phyloP scores from a whole-genome alignment of 192 early-diverging fungal species.

The Linnemannia hyalina region DNA sequence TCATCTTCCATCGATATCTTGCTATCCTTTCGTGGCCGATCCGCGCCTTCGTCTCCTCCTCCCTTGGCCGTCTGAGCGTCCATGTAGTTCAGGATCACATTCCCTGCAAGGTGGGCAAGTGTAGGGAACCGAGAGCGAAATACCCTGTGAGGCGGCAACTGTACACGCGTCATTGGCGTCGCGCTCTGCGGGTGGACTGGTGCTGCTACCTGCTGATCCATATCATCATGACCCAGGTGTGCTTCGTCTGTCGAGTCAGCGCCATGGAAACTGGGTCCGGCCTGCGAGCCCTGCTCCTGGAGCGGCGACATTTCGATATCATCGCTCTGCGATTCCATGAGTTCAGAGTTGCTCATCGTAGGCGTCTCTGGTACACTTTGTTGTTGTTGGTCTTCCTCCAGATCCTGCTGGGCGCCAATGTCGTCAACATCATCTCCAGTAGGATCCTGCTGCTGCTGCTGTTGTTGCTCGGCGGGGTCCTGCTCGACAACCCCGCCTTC shows the following conservation, averaged over 20 bases:
- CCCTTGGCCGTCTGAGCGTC: neutral
- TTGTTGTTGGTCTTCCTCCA: neutral
- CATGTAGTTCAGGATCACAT: constrained; percentile 26
- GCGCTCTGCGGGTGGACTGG: neutral
- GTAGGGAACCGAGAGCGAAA: constrained; percentile 29
- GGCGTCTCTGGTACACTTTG: neutral
- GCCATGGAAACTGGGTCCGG: neutral
- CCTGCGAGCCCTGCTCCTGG: neutral
- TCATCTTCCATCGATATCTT: constrained; percentile 25
- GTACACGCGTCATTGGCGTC: neutral
- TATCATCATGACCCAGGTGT: neutral
- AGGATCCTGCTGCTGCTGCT: neutral
- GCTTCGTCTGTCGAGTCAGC: neutral
- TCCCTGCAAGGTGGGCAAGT: constrained; percentile 32
- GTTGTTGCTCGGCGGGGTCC: neutral
- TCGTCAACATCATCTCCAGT: neutral
- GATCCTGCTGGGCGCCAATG: neutral
- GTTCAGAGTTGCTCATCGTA: too few relatives aligned
- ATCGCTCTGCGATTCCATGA: neutral
- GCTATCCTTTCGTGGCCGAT: constrained; percentile 35
- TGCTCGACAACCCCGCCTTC: neutral
- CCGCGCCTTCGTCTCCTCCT: neutral
- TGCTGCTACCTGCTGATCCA: neutral
- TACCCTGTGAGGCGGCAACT: constrained; percentile 17
- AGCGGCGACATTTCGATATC: neutral